phyloP scores from a whole-genome alignment of 1,139 yeast species.

The Diutina pseudorugosa region DNA sequence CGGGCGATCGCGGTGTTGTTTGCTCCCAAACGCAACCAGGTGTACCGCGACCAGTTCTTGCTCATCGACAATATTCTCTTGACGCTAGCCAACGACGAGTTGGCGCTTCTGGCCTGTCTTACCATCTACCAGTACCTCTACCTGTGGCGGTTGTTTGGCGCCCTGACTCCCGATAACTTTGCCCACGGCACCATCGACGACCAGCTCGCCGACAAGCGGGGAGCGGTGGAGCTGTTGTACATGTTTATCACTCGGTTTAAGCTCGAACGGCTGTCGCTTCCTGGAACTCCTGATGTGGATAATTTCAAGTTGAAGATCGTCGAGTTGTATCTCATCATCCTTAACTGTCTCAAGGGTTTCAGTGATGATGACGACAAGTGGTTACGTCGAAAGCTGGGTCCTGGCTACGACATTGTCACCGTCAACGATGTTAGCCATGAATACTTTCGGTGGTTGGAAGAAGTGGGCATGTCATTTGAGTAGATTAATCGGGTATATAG shows the following conservation, averaged over 20 bases:
- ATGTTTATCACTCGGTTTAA: constrained; percentile 35
- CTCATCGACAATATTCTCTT: constrained; percentile 28
- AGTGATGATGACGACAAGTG: background rate
- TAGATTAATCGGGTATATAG: background rate
- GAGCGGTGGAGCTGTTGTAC: constrained; percentile 23
- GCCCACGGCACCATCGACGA: background rate
- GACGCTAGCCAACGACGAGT: constrained; percentile 24
- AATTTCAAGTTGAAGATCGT: constrained; percentile 27
- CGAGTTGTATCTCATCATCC: constrained; percentile 14
- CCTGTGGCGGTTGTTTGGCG: constrained; percentile 3
- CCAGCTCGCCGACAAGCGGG: constrained; percentile 1
- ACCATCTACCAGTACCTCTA: background rate
- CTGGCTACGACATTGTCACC: background rate
- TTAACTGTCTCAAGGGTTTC: constrained; percentile 8
- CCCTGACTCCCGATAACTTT: background rate
- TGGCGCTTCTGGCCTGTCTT: constrained; percentile 2
- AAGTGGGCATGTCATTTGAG: background rate
- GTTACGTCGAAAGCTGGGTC: background rate
- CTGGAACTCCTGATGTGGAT: constrained; percentile 15
- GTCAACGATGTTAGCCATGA: background rate
- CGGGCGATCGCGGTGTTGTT: constrained; percentile 13
- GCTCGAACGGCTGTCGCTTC: constrained; percentile 12
- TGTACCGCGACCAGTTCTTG: constrained; percentile 18
- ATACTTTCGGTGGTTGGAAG: background rate
- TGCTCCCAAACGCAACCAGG: constrained; percentile 7